Evolutionary conservation across 225 moss, liverwort and hornwort species (phyloP).

Genomic region (Anthoceros angustus): DNA sequence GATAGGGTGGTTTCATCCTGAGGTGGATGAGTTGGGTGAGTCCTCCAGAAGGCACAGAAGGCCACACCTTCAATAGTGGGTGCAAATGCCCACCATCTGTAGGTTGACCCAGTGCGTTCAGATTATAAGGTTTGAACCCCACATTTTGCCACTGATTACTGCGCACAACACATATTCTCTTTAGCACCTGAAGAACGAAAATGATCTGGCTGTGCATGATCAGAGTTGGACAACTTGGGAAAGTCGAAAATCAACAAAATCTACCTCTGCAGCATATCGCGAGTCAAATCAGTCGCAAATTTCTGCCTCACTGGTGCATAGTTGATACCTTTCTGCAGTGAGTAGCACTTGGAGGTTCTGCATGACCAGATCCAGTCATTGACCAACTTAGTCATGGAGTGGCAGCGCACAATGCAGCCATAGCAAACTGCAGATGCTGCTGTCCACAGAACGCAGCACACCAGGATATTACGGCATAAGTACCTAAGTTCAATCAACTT

Average conservation of each 20-base stretch:
- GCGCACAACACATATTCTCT: constrained; percentile 2
- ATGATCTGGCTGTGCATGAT: not conserved
- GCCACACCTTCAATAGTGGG: constrained; percentile 63
- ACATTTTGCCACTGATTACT: constrained; percentile 73
- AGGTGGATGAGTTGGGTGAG: too few relatives aligned
- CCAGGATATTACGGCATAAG: not conserved
- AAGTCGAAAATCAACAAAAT: not conserved
- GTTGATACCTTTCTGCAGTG: constrained; percentile 33
- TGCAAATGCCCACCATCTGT: constrained; percentile 82
- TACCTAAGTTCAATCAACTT: constrained; percentile 41
- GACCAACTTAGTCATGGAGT: not conserved
- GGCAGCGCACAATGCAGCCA: not conserved
- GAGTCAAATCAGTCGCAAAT: constrained; percentile 76
- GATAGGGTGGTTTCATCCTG: too few relatives aligned
- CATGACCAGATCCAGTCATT: not conserved
- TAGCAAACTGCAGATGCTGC: not conserved
- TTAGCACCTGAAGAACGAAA: not conserved
- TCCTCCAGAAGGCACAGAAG: not conserved
- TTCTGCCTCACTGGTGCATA: constrained; percentile 67
- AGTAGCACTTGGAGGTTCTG: constrained; percentile 11
- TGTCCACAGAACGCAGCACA: not conserved
- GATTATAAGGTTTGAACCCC: constrained; percentile 70
- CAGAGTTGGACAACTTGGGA: not conserved
- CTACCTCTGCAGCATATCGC: constrained; percentile 67
- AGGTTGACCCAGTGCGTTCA: constrained; percentile 58